Evolutionary conservation across 2,329 filamentous ascomycete species (phyloP).

Genomic region (Diaporthe longicolla): DNA sequence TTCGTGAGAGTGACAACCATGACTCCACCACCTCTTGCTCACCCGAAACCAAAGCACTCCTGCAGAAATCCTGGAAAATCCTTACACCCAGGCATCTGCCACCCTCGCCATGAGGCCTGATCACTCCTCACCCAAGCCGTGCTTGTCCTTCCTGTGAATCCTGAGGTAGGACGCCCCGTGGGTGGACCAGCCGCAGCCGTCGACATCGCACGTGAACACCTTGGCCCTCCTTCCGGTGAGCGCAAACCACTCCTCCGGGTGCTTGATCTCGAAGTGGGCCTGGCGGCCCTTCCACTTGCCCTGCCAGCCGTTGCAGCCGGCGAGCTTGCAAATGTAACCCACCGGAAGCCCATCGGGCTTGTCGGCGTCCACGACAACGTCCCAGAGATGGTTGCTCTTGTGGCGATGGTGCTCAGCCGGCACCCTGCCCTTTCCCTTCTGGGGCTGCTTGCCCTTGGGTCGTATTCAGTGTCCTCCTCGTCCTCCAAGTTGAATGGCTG

Average conservation of each 20-base stretch:
- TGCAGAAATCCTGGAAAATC: too few relatives aligned
- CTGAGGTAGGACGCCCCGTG: background rate
- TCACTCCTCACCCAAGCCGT: background rate
- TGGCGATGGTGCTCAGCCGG: background rate
- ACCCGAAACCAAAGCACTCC: background rate
- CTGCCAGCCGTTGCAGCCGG: background rate
- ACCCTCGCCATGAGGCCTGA: rapidly evolving
- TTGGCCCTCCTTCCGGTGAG: background rate
- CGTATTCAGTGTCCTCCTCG: background rate
- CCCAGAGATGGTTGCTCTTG: background rate
- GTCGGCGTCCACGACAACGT: background rate
- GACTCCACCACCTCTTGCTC: background rate
- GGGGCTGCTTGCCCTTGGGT: background rate
- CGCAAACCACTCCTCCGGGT: background rate
- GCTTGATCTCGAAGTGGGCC: background rate
- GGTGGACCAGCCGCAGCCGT: background rate
- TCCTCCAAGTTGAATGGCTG: background rate
- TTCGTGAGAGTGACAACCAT: too few relatives aligned
- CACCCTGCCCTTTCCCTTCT: background rate
- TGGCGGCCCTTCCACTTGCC: background rate
- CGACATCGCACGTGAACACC: background rate
- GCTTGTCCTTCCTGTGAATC: background rate
- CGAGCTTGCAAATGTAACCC: background rate
- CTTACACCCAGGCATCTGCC: too few relatives aligned
- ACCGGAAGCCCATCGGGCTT: background rate